Evolutionary conservation across 2,329 filamentous ascomycete species (phyloP).

Genomic region (Aspergillus sp.): DNA sequence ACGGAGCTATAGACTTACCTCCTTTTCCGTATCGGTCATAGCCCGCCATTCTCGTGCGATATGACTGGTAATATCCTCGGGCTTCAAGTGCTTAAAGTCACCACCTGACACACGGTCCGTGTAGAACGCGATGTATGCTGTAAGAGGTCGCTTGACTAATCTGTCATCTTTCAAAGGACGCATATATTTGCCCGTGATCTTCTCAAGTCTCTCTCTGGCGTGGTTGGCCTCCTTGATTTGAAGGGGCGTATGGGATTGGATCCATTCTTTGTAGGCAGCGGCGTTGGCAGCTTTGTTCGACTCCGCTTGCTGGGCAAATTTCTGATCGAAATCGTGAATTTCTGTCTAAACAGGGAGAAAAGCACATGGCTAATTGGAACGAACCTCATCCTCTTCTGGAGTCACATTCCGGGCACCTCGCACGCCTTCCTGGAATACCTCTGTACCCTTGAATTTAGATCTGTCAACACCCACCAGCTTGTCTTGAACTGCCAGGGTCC

Average conservation of each 20-base stretch:
- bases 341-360: neutral
- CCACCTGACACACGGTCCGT: conserved; percentile 41
- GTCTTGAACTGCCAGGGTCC: conserved; percentile 16
- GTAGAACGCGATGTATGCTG: conserved; percentile 42
- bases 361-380: neutral
- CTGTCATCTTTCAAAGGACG: conserved; percentile 50
- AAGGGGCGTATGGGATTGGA: conserved; percentile 50
- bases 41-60: conserved; percentile 20
- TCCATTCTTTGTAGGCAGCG: conserved; percentile 49
- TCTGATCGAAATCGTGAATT: conserved; percentile 33
- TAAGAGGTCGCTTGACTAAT: conserved; percentile 38
- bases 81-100: conserved; percentile 46
- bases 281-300: conserved; percentile 41
- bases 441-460: conserved; percentile 1
- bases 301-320: conserved; percentile 49
- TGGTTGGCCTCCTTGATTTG: conserved; percentile 57
- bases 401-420: conserved; percentile 11
- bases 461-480: conserved; percentile 11
- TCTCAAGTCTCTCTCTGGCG: conserved; percentile 44
- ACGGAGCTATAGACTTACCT: conserved; percentile 22
- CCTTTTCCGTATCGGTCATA: conserved; percentile 28
- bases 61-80: conserved; percentile 27
- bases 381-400: conserved; percentile 19
- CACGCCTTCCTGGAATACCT: conserved; percentile 15
- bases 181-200: conserved; percentile 15